phyloP scores from a whole-genome alignment of 345 rosid species.

The Citrus medica region DNA sequence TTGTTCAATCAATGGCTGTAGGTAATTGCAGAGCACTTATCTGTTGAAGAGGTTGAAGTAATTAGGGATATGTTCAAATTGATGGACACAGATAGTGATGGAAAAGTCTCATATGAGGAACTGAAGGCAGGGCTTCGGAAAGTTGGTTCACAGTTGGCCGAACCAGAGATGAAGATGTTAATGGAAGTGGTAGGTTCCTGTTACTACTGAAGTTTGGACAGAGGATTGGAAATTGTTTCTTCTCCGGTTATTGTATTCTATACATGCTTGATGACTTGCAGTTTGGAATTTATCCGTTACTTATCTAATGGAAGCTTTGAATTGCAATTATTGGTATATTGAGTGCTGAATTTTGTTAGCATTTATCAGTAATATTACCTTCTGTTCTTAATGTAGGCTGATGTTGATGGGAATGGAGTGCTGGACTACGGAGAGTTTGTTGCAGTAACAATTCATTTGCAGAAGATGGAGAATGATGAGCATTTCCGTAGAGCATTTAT shows the following conservation, averaged over 20 bases:
- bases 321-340: background rate
- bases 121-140: conserved; percentile 85
- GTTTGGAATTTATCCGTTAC: background rate
- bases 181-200: conserved; percentile 84
- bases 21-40: conserved; percentile 95
- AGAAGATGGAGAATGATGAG: conserved; percentile 95
- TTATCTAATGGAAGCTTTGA: background rate
- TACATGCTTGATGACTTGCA: no score
- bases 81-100: conserved; percentile 90
- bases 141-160: conserved; percentile 88
- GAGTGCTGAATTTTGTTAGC: conserved; percentile 4
- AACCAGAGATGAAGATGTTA: conserved; percentile 92
- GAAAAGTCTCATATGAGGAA: conserved; percentile 77
- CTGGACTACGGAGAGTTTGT: conserved; percentile 94
- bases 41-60: conserved; percentile 83
- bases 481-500: conserved; percentile 88
- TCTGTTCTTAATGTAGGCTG: conserved; percentile 56
- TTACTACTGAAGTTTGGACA: background rate
- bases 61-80: conserved; percentile 84
- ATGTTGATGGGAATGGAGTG: conserved; percentile 89
- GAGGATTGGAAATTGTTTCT: background rate
- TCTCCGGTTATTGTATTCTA: background rate
- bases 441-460: conserved; percentile 97
- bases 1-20: conserved; percentile 31
- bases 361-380: background rate